These are phyloP conservation scores for Aspergillus novofumigatus DNA, from an alignment of 2,329 filamentous ascomycete species.

Conservation along the genomic window DNA sequence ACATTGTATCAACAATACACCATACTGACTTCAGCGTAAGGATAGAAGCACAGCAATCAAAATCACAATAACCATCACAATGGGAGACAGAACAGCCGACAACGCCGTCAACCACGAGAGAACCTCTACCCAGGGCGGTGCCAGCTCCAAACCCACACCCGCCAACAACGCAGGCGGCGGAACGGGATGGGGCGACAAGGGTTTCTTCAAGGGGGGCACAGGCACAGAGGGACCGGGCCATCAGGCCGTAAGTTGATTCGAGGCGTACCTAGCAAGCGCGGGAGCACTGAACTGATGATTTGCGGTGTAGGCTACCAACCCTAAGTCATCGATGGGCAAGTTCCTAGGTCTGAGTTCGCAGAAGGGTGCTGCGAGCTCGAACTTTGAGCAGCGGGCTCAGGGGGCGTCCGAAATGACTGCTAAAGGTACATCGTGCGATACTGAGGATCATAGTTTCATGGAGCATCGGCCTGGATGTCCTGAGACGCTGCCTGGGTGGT, in stretches of 20 bases:
- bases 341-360: constrained; percentile 27
- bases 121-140: constrained; percentile 19
- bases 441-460: constrained; percentile 33
- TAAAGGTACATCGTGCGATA: constrained; percentile 18
- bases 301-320: constrained; percentile 15
- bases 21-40: neutral
- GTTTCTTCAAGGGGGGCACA: constrained; percentile 17
- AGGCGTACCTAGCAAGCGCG: neutral
- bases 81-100: constrained; percentile 5
- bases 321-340: constrained; percentile 21
- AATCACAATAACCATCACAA: constrained; percentile 4
- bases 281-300: neutral
- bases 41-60: neutral
- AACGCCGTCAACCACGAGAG: constrained; percentile 11
- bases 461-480: constrained; percentile 21
- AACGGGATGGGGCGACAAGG: constrained; percentile 19
- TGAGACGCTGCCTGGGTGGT: constrained; percentile 29
- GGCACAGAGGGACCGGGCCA: constrained; percentile 21
- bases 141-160: constrained; percentile 24
- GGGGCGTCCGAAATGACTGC: constrained; percentile 2
- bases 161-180: constrained; percentile 26
- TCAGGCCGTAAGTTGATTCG: constrained; percentile 16
- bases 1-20: too few relatives aligned
- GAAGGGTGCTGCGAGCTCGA: constrained; percentile 20
- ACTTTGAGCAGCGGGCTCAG: constrained; percentile 15